phyloP scores from a whole-genome alignment of 2,329 filamentous ascomycete genomes.

The Penicillium concentricum region DNA sequence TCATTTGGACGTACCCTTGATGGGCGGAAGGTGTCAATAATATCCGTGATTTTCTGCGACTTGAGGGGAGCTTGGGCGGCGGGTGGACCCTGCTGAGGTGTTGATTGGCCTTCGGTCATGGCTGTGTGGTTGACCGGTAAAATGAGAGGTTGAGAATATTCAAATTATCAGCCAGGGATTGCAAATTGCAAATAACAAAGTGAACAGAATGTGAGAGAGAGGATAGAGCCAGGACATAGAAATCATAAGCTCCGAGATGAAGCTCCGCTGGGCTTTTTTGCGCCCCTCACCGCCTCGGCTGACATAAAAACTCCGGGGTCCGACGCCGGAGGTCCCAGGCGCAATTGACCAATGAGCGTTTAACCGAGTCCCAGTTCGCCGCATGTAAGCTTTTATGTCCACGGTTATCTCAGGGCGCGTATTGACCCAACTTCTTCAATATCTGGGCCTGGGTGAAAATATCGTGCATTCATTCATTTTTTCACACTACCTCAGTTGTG shows the following conservation, averaged over 20 bases:
- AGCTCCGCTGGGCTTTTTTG: constrained; percentile 22
- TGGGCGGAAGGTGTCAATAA: constrained; percentile 75
- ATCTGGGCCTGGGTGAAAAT: not conserved
- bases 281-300: constrained; percentile 17
- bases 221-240: not conserved
- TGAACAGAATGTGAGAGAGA: not conserved
- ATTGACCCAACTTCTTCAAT: constrained; percentile 2
- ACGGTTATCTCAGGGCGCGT: constrained; percentile 8
- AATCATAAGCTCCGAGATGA: not conserved
- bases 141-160: not conserved
- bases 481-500: not conserved
- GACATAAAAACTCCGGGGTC: constrained; percentile 1
- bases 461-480: not conserved
- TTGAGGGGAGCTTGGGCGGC: constrained; percentile 27
- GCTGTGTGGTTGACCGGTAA: not conserved
- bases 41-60: constrained; percentile 70
- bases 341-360: constrained; percentile 14
- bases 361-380: constrained; percentile 12
- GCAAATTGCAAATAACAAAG: not conserved
- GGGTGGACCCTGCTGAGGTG: constrained; percentile 21
- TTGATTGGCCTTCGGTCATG: constrained; percentile 32
- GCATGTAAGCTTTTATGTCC: constrained; percentile 24
- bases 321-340: constrained; percentile 3
- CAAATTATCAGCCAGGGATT: no score
- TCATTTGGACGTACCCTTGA: constrained; percentile 61